Conservation (phyloP, 2,329 filamentous ascomycete genomes). For the Colletotrichum camelliae region DNA sequence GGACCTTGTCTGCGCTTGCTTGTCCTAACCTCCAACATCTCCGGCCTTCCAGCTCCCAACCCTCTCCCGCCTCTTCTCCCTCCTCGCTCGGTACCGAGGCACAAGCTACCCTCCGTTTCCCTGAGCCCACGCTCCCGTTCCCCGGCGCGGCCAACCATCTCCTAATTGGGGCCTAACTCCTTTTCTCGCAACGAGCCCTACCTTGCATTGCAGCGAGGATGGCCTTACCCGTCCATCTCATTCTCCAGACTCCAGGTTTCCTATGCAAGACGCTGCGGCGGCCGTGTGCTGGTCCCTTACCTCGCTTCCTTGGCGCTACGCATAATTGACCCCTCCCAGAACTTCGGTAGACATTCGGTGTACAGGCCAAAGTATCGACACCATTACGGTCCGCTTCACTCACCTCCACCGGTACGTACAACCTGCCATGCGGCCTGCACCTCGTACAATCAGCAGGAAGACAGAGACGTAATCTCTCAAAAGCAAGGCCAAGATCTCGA, state of each 20-base stretch:
- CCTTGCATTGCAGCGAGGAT: background rate
- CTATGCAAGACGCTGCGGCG: slow-evolving; percentile 10
- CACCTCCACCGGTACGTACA: background rate
- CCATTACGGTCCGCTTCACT: background rate
- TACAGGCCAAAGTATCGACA: background rate
- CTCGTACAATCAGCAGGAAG: background rate
- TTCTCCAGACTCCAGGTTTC: slow-evolving; percentile 16
- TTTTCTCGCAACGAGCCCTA: background rate
- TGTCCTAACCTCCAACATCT: background rate
- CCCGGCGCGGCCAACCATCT: slow-evolving; percentile 10
- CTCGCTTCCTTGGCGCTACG: background rate
- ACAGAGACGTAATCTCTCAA: background rate
- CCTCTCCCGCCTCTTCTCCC: background rate
- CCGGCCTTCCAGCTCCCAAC: background rate
- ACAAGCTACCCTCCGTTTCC: background rate
- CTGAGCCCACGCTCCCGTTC: slow-evolving; percentile 14
- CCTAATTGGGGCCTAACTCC: slow-evolving; percentile 17
- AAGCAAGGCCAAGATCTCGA: background rate
- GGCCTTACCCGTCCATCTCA: background rate
- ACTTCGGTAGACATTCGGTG: background rate
- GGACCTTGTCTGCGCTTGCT: background rate
- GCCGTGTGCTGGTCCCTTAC: background rate
- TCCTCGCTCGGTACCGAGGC: slow-evolving; percentile 14
- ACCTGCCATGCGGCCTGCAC: background rate
- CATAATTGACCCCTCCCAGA: slow-evolving; percentile 2